These are phyloP conservation scores for Gentiana macrophylla DNA, from an alignment of 257 asterid genomes.

Conservation along the genomic window DNA sequence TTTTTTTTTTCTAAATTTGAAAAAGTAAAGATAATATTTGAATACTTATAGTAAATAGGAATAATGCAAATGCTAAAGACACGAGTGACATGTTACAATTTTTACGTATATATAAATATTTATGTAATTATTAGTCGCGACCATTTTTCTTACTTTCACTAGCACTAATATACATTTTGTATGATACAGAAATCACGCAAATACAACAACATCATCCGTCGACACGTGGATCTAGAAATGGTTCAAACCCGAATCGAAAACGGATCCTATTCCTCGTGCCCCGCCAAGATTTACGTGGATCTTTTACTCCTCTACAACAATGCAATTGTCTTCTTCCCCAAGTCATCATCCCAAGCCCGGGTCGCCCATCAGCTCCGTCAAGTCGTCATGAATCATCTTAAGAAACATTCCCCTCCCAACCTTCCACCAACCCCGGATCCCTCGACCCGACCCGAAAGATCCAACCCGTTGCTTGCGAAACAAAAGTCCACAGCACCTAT, in stretches of 20 bases:
- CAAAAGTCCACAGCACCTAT: slow-evolving; percentile 23
- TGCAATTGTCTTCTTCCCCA: slow-evolving; percentile 35
- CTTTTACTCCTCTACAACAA: slow-evolving; percentile 29
- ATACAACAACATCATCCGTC: slow-evolving; percentile 24
- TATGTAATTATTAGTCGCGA: too few relatives aligned
- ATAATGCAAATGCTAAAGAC: too few relatives aligned
- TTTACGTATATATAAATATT: too few relatives aligned
- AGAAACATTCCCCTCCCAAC: slow-evolving; percentile 3
- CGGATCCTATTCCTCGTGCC: slow-evolving; percentile 25
- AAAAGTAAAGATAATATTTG: too few relatives aligned
- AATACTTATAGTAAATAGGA: too few relatives aligned
- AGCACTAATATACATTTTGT: too few relatives aligned
- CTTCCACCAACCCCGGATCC: slow-evolving; percentile 4
- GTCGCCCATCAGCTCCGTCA: slow-evolving; percentile 32
- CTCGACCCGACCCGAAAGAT: slow-evolving; percentile 12
- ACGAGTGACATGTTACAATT: too few relatives aligned
- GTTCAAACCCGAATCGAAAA: slow-evolving; percentile 27
- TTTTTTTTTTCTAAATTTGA: too few relatives aligned
- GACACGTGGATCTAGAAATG: slow-evolving; percentile 30
- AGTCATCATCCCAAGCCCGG: slow-evolving; percentile 20
- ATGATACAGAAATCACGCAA: slow-evolving; percentile 20
- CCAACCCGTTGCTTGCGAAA: slow-evolving; percentile 22
- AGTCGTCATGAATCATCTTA: slow-evolving; percentile 17
- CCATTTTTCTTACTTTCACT: too few relatives aligned
- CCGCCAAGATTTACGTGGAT: slow-evolving; percentile 24